Evolutionary conservation across 2,329 filamentous ascomycete genomes (phyloP).

Genomic region (Hymenoscyphus fructigenus): DNA sequence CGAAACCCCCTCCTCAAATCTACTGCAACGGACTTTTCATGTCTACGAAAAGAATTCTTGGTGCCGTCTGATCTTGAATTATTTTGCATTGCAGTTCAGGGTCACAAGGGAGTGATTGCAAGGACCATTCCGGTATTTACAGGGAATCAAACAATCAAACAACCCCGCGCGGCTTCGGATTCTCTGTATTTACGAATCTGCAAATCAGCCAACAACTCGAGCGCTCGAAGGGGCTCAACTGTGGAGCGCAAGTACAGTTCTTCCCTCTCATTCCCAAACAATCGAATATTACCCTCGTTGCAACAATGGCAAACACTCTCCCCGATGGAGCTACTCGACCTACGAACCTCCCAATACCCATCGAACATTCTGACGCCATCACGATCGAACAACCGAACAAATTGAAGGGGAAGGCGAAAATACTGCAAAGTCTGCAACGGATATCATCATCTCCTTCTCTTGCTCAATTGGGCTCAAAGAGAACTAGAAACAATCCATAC

Average conservation of each 20-base stretch:
- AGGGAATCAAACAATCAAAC: background rate
- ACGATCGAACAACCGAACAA: slow-evolving; percentile 30
- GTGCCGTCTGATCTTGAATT: background rate
- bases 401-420: slow-evolving; percentile 34
- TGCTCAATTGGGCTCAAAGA: slow-evolving; percentile 31
- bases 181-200: background rate
- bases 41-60: background rate
- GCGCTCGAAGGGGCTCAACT: background rate
- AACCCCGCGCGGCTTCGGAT: background rate
- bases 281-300: background rate
- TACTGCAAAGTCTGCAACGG: slow-evolving; percentile 35
- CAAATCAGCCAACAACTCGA: background rate
- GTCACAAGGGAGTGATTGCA: background rate
- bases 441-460: slow-evolving; percentile 39
- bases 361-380: slow-evolving; percentile 32
- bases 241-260: background rate
- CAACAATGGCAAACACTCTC: slow-evolving; percentile 26
- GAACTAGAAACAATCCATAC: slow-evolving; percentile 36
- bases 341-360: slow-evolving; percentile 17
- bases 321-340: slow-evolving; percentile 26
- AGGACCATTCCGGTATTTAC: background rate
- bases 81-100: background rate
- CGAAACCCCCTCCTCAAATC: background rate
- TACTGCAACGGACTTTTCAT: background rate
- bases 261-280: background rate